Evolutionary conservation across 305 asterid genomes (phyloP), one percentile per base, ranked within the genome.

Genomic region (Solanum hybrid): DNA sequence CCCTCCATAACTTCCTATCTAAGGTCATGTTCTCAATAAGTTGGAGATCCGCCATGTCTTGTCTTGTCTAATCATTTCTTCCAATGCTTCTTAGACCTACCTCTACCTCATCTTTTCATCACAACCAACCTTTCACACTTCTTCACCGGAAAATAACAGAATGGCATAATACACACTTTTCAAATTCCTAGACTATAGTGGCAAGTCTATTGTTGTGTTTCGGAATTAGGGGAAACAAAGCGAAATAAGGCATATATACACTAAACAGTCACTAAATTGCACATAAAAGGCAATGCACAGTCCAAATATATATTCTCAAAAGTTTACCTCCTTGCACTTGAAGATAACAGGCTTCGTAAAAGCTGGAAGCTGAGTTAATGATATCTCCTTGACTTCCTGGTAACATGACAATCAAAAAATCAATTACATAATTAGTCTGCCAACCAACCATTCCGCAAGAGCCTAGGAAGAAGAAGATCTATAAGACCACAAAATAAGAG

Each of bases 311-410:
- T 72, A 78, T 78, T 85, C 81, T 40, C 90, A 42, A 75, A 77
- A 91, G 36, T 78, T 86, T 90, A 97, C 99, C 99, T 97, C 99
- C 94, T 94, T 96, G 95, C 98, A 96, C 94, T 95, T 95, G 88
- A 91, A 88, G 90, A 95, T 94, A 76, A 92, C 88, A 75, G 99
- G 97, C 92, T 93, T 96, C 32, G 94, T 89, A 89, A 97, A 96
- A 91, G 91, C 72, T 89, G 90, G 95, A 91, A 94, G 93, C 94
- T 98, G 99, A 72, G 99, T 94, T 88, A 98, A 90, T 6, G 95
- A 90, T 86, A 93, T 94, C 94, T 98, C 99, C 91, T 97, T 91
- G 87, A 94, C 87, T 93, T 97, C 99, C 99, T 98, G 94, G 88
- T 42, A 91, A 86, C 32, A 88, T 88, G 75, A 77, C 75, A 87